Conservation (phyloP, 2,329 filamentous ascomycete genomes). For the Xylaria arbuscula region DNA sequence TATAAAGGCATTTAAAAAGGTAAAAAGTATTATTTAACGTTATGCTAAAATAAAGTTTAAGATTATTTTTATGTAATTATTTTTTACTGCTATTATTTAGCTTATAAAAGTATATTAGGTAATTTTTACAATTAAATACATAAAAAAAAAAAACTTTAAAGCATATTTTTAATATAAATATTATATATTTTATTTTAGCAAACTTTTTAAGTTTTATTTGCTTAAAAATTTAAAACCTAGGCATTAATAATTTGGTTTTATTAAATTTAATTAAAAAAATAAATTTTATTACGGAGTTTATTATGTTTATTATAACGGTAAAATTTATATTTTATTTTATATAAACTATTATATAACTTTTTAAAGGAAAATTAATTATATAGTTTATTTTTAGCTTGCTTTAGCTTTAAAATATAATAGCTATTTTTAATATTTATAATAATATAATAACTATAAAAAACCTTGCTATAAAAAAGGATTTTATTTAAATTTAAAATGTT, state of each 20-base stretch:
- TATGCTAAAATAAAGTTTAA: background rate
- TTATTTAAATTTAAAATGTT: background rate
- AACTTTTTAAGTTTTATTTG: too few relatives aligned
- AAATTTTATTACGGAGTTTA: background rate
- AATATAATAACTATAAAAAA: too few relatives aligned
- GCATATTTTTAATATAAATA: too few relatives aligned
- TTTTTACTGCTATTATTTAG: background rate
- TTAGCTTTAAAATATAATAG: too few relatives aligned
- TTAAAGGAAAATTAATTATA: too few relatives aligned
- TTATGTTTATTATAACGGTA: background rate
- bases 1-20: background rate
- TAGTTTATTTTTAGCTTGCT: too few relatives aligned
- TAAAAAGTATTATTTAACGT: background rate
- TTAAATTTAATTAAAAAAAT: background rate
- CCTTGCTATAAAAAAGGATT: too few relatives aligned
- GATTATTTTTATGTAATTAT: background rate
- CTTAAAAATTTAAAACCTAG: background rate
- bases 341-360: constrained; percentile 3
- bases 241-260: too few relatives aligned
- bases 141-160: background rate
- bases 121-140: background rate
- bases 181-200: too few relatives aligned
- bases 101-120: background rate
- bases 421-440: too few relatives aligned
- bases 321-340: background rate